Conservation (phyloP, 305 asterid species). For the Rubia occidens region DNA sequence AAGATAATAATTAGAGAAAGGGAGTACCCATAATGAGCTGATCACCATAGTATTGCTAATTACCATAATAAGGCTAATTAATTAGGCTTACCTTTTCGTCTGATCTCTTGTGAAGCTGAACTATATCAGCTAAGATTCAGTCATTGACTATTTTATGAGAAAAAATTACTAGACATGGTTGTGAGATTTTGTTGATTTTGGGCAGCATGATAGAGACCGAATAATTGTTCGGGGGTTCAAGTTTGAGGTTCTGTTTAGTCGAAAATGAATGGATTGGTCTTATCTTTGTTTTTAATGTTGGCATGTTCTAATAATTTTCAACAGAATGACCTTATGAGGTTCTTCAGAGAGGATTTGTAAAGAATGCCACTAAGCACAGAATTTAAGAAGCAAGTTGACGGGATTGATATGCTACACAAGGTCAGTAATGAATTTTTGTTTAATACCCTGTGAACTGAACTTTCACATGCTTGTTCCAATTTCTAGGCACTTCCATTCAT, state of each 20-base stretch:
- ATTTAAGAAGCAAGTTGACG: conserved; percentile 98
- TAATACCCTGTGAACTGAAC: conserved; percentile 15
- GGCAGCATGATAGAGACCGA: conserved; percentile 95
- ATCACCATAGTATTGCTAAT: neutral
- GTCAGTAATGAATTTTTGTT: conserved; percentile 27
- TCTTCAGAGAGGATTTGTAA: conserved; percentile 92
- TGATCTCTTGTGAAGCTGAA: neutral
- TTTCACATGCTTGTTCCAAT: conserved; percentile 21
- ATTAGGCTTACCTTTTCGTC: neutral
- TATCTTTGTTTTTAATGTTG: conserved; percentile 11
- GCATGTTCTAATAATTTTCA: conserved; percentile 7
- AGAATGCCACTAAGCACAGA: conserved; percentile 78
- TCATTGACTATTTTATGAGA: neutral
- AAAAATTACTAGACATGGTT: neutral
- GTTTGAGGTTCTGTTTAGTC: conserved; percentile 65
- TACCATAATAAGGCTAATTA: neutral
- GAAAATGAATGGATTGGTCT: neutral
- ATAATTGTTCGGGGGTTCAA: conserved; percentile 78
- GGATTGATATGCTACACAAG: conserved; percentile 98
- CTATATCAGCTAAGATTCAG: neutral
- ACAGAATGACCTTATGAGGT: conserved; percentile 85
- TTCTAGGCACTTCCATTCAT: conserved; percentile 80
- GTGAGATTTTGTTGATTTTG: conserved; percentile 16
- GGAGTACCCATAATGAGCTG: neutral
- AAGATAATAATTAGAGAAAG: neutral